Base-by-base conservation (phyloP, 2,329 filamentous ascomycete genomes). In the Thyridium curvatum region DNA sequence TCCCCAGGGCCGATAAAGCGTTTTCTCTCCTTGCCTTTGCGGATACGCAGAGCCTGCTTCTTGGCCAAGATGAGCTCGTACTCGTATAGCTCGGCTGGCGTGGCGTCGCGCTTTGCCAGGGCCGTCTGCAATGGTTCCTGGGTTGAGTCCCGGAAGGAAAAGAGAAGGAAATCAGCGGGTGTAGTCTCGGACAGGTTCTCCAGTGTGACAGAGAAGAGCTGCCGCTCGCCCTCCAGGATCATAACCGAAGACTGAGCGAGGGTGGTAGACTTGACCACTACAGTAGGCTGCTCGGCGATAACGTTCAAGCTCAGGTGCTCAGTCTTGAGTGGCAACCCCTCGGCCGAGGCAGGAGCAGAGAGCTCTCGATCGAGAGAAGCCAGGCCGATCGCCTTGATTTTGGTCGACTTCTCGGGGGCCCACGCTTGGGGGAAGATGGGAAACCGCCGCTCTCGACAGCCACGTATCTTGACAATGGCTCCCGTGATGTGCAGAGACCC, bases 81-180 rank as follows among this genome's bases (percentile, higher is more conserved):
- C 56, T 96, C 90, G 55, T 94, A 90, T 6, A 93, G 64, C 53
- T 95, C 89, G 2, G 82, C 78, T 0, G 84, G 77, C 9, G 84
- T 78, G 3, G 90, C 77, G 50, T 94, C 86, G 52, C 86, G 84
- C 52, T 82, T 88, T 38, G 69, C 74, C 34, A 94, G 68, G 1
- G 86, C 86, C 29, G 79, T 70, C 51, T 91, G 86, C 13, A 95
- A 68, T 8, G 86, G 80, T 7, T 73, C 75, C 45, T 88, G 87
- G 0, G 88, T 90, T 1, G 89, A 94, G 62, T 96, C 89, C 49
- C 89, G 82, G 56, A 94, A 94, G 0, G 87, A 90, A 43, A 96
- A 88, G 18, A 93, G 72, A 29, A 96, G 66, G 40, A 97, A 82
- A 54, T 95, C 87, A 2, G 87, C 86, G 2, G 86, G 71, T 2